Evolutionary conservation across 768 basidiomycete genomes (phyloP).

Genomic region (Mycena indigotica): DNA sequence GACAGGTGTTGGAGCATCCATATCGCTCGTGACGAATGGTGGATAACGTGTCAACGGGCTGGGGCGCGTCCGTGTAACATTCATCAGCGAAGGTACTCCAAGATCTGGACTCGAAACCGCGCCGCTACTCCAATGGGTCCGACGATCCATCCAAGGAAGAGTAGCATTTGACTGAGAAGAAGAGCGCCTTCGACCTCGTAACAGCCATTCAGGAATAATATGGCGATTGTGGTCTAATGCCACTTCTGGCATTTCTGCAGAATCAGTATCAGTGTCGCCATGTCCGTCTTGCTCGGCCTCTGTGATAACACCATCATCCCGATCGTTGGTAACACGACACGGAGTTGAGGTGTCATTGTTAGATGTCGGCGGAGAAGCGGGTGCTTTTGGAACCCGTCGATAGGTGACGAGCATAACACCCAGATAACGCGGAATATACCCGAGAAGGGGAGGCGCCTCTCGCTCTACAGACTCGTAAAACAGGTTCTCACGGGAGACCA

Average conservation of each 20-base stretch:
- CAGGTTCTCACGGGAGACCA: slow-evolving; percentile 94
- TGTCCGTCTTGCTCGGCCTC: slow-evolving; percentile 31
- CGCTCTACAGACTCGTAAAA: slow-evolving; percentile 97
- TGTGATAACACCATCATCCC: slow-evolving; percentile 26
- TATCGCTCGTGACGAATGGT: slow-evolving; percentile 37
- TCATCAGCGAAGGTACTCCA: slow-evolving; percentile 33
- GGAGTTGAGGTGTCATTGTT: slow-evolving; percentile 20
- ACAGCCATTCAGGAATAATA: slow-evolving; percentile 93
- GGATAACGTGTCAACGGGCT: slow-evolving; percentile 47
- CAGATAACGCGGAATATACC: slow-evolving; percentile 95
- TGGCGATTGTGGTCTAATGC: slow-evolving; percentile 90
- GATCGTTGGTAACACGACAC: slow-evolving; percentile 31
- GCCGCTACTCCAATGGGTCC: slow-evolving; percentile 49
- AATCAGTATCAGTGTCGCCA: slow-evolving; percentile 54
- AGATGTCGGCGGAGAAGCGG: slow-evolving; percentile 26
- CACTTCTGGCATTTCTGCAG: slow-evolving; percentile 93
- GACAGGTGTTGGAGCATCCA: slow-evolving; percentile 52
- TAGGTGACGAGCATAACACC: slow-evolving; percentile 99
- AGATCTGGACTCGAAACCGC: slow-evolving; percentile 76
- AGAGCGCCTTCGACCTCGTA: slow-evolving; percentile 57
- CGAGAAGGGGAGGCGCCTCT: slow-evolving; percentile 88
- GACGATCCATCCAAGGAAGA: slow-evolving; percentile 29
- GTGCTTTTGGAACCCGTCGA: slow-evolving; percentile 65
- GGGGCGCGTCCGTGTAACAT: slow-evolving; percentile 29
- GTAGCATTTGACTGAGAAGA: slow-evolving; percentile 50